Conservation (phyloP, 164 flowering plant species). For the Berberis vulgaris region DNA sequence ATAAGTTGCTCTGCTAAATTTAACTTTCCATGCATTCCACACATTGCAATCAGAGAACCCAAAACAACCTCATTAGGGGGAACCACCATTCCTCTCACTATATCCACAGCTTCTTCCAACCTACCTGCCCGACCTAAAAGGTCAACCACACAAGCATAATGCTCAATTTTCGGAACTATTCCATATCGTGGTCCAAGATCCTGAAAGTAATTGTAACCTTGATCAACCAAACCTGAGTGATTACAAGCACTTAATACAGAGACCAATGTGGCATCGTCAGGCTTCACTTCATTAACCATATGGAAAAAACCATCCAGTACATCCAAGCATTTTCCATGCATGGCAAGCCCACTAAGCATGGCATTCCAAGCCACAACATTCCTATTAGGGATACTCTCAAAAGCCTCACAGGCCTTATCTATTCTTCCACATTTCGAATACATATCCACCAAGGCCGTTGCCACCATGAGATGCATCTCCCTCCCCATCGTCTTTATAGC, state of each 20-base stretch:
- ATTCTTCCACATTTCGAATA: conserved; percentile 64
- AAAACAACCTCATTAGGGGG: conserved; percentile 56
- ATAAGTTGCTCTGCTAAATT: conserved; percentile 34
- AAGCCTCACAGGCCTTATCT: conserved; percentile 28
- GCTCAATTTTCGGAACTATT: conserved; percentile 45
- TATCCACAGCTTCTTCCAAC: conserved; percentile 46
- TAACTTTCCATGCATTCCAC: conserved; percentile 45
- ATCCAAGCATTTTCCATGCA: conserved; percentile 46
- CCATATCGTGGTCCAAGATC: conserved; percentile 28
- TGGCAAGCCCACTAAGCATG: conserved; percentile 56
- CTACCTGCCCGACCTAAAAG: conserved; percentile 60
- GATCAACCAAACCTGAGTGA: conserved; percentile 55
- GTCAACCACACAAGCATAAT: conserved; percentile 73
- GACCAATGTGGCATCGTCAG: conserved; percentile 52
- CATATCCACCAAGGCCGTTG: conserved; percentile 63
- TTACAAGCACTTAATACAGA: conserved; percentile 58
- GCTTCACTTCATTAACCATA: conserved; percentile 36
- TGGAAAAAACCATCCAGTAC: conserved; percentile 31
- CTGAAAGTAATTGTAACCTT: conserved; percentile 33
- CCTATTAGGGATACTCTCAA: conserved; percentile 28
- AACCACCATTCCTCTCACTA: conserved; percentile 49
- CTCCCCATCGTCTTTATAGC: conserved; percentile 28
- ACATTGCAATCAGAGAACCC: conserved; percentile 60
- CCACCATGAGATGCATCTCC: conserved; percentile 35
- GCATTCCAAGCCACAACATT: conserved; percentile 67